A percentile compares a stretch with the other conserved stretches of the same genome.
Evolutionary conservation across 768 basidiomycete species (phyloP).

Genomic region (Lactarius sp.): DNA sequence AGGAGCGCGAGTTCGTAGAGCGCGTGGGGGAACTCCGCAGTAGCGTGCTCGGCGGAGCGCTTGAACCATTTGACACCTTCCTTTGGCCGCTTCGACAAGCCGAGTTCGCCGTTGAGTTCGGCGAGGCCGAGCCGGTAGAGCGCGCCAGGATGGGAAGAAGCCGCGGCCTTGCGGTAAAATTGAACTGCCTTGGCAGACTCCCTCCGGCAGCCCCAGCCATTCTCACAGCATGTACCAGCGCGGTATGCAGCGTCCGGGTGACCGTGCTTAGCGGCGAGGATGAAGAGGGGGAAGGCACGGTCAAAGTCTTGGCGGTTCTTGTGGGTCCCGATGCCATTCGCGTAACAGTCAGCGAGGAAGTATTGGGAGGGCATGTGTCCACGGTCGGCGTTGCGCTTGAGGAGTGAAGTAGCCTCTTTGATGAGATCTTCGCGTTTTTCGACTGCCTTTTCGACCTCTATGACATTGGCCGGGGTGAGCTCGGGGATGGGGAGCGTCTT

Average conservation of each 20-base stretch:
- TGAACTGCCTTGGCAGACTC: conserved; percentile 89
- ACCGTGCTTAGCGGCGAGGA: conserved; percentile 93
- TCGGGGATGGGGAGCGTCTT: conserved; percentile 80
- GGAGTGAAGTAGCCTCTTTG: conserved; percentile 78
- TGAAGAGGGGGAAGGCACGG: conserved; percentile 92
- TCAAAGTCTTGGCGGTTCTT: conserved; percentile 95
- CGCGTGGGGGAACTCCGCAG: conserved; percentile 94
- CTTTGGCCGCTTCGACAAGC: conserved; percentile 78
- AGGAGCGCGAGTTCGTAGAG: conserved; percentile 90
- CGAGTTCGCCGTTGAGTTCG: conserved; percentile 93
- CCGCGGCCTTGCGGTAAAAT: conserved; percentile 91
- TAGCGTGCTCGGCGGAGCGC: conserved; percentile 89
- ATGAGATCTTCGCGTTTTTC: conserved; percentile 85
- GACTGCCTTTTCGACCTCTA: conserved; percentile 74
- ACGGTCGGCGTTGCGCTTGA: conserved; percentile 89
- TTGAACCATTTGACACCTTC: conserved; percentile 99
- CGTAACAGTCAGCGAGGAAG: conserved; percentile 96
- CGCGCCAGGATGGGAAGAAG: conserved; percentile 86
- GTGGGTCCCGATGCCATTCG: conserved; percentile 94
- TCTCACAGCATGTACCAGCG: conserved; percentile 96
- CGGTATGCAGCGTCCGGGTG: conserved; percentile 95
- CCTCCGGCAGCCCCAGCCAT: conserved; percentile 95
- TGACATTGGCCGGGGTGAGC: conserved; percentile 63
- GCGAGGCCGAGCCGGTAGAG: conserved; percentile 96
- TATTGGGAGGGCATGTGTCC: conserved; percentile 95